A percentile compares a stretch with the other conserved stretches of the same genome.
These are phyloP conservation scores for Fomitopsis serialis DNA, from an alignment of 768 basidiomycete species.

Conservation along the genomic window DNA sequence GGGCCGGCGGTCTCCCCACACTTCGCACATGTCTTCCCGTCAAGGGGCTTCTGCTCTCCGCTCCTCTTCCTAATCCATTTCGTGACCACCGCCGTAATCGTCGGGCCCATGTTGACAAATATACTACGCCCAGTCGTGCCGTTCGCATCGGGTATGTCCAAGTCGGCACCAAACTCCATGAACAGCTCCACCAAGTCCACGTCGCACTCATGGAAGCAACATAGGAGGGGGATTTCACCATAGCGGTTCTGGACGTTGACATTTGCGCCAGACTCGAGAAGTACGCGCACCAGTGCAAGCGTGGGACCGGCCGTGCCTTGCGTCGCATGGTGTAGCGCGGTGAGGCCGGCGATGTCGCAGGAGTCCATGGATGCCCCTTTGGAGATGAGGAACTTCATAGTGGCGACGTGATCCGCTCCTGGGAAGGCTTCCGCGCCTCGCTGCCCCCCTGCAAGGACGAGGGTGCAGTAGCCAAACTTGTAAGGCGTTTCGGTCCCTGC, in stretches of 20 bases:
- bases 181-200: constrained; percentile 32
- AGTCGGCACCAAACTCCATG: constrained; percentile 44
- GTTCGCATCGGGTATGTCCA: constrained; percentile 36
- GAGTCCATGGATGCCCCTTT: constrained; percentile 35
- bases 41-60: constrained; percentile 36
- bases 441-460: constrained; percentile 14
- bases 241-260: constrained; percentile 44
- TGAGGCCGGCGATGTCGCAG: constrained; percentile 42
- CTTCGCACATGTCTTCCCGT: constrained; percentile 41
- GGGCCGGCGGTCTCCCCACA: constrained; percentile 26
- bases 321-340: constrained; percentile 44
- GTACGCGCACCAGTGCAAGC: constrained; percentile 28
- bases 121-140: constrained; percentile 27
- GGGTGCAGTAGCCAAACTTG: constrained; percentile 11
- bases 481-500: constrained; percentile 15
- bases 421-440: constrained; percentile 1
- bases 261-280: constrained; percentile 43
- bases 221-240: constrained; percentile 37
- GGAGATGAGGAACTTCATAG: constrained; percentile 37
- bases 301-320: constrained; percentile 20
- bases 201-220: constrained; percentile 3
- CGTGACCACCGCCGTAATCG: constrained; percentile 37
- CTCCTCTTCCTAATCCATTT: constrained; percentile 43
- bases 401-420: constrained; percentile 25
- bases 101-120: constrained; percentile 33